phyloP scores from a whole-genome alignment of 768 basidiomycete species.

The Tremella yokohamensis region DNA sequence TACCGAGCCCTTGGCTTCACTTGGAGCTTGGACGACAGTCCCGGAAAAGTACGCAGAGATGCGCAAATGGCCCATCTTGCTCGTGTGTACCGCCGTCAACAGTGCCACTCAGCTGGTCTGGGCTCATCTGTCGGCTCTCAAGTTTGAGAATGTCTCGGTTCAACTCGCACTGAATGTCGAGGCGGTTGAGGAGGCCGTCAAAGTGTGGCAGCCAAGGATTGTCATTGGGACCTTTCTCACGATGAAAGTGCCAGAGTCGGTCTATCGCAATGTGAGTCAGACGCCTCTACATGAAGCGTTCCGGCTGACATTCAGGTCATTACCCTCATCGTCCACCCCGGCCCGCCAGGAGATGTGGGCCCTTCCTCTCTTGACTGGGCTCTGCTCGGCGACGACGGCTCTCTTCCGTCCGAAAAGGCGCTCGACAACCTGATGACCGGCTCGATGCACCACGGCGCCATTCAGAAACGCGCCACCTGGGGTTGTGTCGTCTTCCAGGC shows the following conservation, averaged over 20 bases:
- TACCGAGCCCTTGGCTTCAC: background rate
- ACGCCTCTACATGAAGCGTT: background rate
- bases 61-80: constrained; percentile 23
- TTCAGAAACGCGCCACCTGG: constrained; percentile 32
- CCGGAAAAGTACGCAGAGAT: constrained; percentile 4
- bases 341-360: constrained; percentile 45
- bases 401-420: constrained; percentile 21
- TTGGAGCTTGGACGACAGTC: background rate
- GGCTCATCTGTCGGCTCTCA: constrained; percentile 30
- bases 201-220: constrained; percentile 28
- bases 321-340: constrained; percentile 44
- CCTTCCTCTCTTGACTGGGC: constrained; percentile 48
- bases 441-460: constrained; percentile 1
- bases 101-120: constrained; percentile 38
- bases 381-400: constrained; percentile 38
- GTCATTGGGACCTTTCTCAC: constrained; percentile 45
- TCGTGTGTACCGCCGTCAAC: constrained; percentile 41
- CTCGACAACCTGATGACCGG: constrained; percentile 18
- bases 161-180: constrained; percentile 38
- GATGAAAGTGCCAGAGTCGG: constrained; percentile 30
- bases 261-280: constrained; percentile 34
- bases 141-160: constrained; percentile 29
- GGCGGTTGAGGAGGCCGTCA: constrained; percentile 29
- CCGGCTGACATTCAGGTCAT: constrained; percentile 30
- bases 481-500: constrained; percentile 45